A percentile compares a stretch with the other conserved stretches of the same genome.
These are phyloP conservation scores for Rhodotorula glutinis DNA, from an alignment of 1,284 basidiomycete genomes.

Conservation along the genomic window DNA sequence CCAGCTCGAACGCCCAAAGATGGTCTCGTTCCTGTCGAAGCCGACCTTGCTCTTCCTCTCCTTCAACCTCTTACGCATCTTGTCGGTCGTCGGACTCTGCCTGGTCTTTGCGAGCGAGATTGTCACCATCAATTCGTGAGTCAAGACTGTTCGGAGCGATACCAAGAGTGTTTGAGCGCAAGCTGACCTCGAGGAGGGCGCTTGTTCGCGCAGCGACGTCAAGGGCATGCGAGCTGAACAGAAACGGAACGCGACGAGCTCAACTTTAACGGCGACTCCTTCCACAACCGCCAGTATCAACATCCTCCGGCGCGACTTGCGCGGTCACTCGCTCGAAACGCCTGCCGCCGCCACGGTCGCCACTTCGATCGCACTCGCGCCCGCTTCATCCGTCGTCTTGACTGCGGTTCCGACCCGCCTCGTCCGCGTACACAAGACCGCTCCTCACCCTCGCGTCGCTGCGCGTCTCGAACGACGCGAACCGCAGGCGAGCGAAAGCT, in stretches of 20 bases:
- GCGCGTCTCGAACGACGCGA: background rate
- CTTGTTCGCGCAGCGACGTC: constrained; percentile 2
- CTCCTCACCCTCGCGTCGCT: no score
- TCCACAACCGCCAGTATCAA: constrained; percentile 1
- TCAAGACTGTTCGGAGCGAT: background rate
- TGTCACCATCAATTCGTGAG: constrained; percentile 65
- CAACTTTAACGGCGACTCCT: background rate
- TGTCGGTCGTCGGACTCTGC: constrained; percentile 72
- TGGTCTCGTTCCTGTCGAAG: constrained; percentile 15
- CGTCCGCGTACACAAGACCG: no score
- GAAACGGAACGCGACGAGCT: background rate
- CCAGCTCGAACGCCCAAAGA: background rate
- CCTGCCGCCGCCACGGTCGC: no score
- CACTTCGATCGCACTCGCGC: no score
- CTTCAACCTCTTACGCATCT: constrained; percentile 68
- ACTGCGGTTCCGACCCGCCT: no score
- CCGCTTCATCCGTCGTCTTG: no score
- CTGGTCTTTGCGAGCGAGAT: constrained; percentile 71
- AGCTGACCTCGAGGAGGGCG: background rate
- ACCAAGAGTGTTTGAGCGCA: background rate
- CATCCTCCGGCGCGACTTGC: constrained; percentile 6
- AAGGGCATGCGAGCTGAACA: constrained; percentile 3
- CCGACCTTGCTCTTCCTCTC: constrained; percentile 59
- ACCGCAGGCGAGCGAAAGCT: background rate
- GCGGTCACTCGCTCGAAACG: no score